Base-by-base conservation (phyloP, 768 basidiomycete species). In the Hypsizygus marmoreus region DNA sequence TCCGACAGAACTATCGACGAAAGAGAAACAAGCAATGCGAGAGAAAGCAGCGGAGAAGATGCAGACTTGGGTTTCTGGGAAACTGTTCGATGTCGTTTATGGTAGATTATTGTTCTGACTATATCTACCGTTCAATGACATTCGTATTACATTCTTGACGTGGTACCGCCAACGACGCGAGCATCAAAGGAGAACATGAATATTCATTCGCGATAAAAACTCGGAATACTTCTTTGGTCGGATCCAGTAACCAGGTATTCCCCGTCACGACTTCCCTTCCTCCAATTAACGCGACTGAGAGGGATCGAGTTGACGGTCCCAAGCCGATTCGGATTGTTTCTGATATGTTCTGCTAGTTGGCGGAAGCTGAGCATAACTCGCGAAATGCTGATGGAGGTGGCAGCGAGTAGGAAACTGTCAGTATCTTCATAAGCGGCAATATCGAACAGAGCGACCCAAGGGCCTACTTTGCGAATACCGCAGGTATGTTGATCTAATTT, bases 331-430 rank as follows among this genome's bases (percentile, higher is more conserved):
- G 51, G 51, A 16, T 49, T 25, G 20, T 49, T 49, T 16, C 43
- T 22, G 31, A 53, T 13, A 22, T 49, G 26, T 11, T 49, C 51
- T 10, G 47, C 51, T 2, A 49, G 47, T 9, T 53, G 38, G 14
- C 49, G 51, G 25, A 53, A 49, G 39, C 51, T 53, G 4, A 53
- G 40, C 51, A 49, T 49, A 33, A 53, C 51, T 14, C 51, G 51
- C 5, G 51, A 53, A 30, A 53, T 53, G 17, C 47, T 53, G 29
- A 53, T 37, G 6, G 47, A 53, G 4, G 51, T 53, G 2, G 40
- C 47, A 1, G 43, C 51, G 4, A 53, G 43, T 12, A 53, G 38
- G 29, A 49, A 30, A 17, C 47, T 53, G 32, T 13, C 25, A 33
- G 1, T n/a, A 13, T 2, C 8, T 25, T 32, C 17, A 16, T 12